Evolutionary conservation across 805 yeast species (phyloP).

Genomic region (Metschnikowia lochheadii): DNA sequence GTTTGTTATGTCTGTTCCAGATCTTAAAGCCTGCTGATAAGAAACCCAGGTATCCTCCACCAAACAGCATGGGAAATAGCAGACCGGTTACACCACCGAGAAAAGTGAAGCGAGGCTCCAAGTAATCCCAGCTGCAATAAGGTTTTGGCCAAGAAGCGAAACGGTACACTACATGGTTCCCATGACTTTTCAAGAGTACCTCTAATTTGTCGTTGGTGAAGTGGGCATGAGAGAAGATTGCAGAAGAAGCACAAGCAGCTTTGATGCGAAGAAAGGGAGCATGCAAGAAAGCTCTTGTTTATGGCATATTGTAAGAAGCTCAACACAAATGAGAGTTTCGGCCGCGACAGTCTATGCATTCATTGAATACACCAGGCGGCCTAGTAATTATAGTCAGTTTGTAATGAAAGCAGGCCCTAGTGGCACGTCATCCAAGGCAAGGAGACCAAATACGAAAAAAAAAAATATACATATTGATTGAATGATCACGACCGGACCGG

Average conservation of each 20-base stretch:
- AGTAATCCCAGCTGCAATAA: slow-evolving; percentile 22
- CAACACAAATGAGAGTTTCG: not conserved
- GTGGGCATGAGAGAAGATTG: slow-evolving; percentile 2
- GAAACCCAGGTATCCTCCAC: slow-evolving; percentile 65
- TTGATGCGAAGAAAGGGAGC: not conserved
- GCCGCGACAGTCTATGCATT: slow-evolving; percentile 5
- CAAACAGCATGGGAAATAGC: slow-evolving; percentile 35
- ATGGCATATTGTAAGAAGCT: slow-evolving; percentile 3
- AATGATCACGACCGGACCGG: not conserved
- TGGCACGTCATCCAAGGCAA: slow-evolving; percentile 2
- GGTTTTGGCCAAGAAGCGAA: not conserved
- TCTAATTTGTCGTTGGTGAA: not conserved
- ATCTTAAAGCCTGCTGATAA: slow-evolving; percentile 97
- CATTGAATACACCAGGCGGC: slow-evolving; percentile 4
- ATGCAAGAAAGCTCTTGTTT: slow-evolving; percentile 1
- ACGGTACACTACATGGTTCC: not conserved
- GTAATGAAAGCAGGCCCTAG: slow-evolving; percentile 5
- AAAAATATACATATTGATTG: not conserved
- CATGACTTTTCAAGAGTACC: not conserved
- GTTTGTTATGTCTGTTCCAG: slow-evolving; percentile 91
- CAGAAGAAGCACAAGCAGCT: not conserved
- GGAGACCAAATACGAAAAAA: slow-evolving; percentile 3
- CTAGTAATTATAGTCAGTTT: slow-evolving; percentile 6
- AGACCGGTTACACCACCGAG: slow-evolving; percentile 60
- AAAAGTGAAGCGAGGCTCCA: slow-evolving; percentile 49